Evolutionary conservation across 306 rosid genomes (phyloP).

Genomic region (Medicago ruthenica): DNA sequence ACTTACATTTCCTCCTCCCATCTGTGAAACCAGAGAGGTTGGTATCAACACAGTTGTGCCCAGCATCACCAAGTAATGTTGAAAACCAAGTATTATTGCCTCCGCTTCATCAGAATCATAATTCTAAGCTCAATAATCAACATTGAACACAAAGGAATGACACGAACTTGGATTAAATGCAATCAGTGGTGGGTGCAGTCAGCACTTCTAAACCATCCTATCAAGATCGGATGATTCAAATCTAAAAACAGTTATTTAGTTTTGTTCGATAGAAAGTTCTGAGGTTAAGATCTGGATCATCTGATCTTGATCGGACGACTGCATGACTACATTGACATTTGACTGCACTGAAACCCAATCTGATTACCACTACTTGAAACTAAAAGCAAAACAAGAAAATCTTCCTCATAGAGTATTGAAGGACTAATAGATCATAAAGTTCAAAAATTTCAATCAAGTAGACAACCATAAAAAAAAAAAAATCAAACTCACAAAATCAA

Average conservation of each 20-base stretch:
- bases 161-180: no score
- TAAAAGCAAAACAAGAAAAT: neutral
- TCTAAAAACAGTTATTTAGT: no score
- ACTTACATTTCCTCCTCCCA: constrained; percentile 98
- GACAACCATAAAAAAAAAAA: constrained; percentile 1
- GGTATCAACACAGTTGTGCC: constrained; percentile 97
- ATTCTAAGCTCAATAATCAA: constrained; percentile 30
- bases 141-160: constrained; percentile 23
- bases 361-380: neutral
- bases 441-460: neutral
- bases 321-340: no score
- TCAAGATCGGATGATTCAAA: no score
- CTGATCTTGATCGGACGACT: no score
- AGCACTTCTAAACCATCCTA: no score
- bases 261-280: no score
- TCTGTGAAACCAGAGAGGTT: constrained; percentile 74
- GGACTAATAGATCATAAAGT: neutral
- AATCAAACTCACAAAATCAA: neutral
- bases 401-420: neutral
- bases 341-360: no score
- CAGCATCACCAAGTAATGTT: constrained; percentile 95
- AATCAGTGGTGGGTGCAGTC: no score
- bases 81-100: constrained; percentile 96
- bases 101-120: constrained; percentile 68
- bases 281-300: no score